Evolutionary conservation across 1,139 yeast species (phyloP).

Genomic region (Yamadazyma jaroonii): DNA sequence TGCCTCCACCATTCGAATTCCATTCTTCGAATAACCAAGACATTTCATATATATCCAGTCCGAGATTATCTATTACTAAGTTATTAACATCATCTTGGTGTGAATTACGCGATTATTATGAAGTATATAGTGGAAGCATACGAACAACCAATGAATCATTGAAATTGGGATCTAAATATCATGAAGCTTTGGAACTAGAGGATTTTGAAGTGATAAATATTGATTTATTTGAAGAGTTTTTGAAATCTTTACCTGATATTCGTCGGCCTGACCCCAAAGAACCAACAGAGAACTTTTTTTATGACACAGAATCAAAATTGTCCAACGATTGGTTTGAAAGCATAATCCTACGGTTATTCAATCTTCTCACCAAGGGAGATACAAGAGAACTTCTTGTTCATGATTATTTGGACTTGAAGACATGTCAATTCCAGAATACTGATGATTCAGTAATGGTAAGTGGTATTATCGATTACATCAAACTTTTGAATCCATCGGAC

Average conservation of each 20-base stretch:
- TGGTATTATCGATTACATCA: slow-evolving; percentile 60
- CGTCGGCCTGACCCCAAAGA: background rate
- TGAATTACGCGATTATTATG: slow-evolving; percentile 46
- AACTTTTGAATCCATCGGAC: slow-evolving; percentile 15
- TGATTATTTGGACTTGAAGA: slow-evolving; percentile 40
- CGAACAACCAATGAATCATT: slow-evolving; percentile 26
- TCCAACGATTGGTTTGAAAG: slow-evolving; percentile 34
- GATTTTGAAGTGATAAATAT: slow-evolving; percentile 34
- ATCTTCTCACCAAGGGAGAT: slow-evolving; percentile 43
- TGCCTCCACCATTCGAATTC: slow-evolving; percentile 24
- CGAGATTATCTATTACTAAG: slow-evolving; percentile 46
- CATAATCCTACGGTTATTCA: slow-evolving; percentile 30
- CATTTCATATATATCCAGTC: slow-evolving; percentile 23
- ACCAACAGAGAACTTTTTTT: background rate
- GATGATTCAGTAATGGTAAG: slow-evolving; percentile 44
- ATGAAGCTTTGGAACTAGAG: slow-evolving; percentile 37
- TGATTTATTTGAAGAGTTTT: slow-evolving; percentile 17
- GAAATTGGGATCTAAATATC: slow-evolving; percentile 39
- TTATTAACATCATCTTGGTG: slow-evolving; percentile 51
- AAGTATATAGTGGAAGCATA: slow-evolving; percentile 36
- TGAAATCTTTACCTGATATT: slow-evolving; percentile 6
- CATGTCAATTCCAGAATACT: slow-evolving; percentile 19
- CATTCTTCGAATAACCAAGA: slow-evolving; percentile 24
- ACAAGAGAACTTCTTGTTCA: slow-evolving; percentile 63
- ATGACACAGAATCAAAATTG: slow-evolving; percentile 12